Base-by-base conservation (phyloP, 164 flowering plant genomes). In the Nymphaea colorata region DNA sequence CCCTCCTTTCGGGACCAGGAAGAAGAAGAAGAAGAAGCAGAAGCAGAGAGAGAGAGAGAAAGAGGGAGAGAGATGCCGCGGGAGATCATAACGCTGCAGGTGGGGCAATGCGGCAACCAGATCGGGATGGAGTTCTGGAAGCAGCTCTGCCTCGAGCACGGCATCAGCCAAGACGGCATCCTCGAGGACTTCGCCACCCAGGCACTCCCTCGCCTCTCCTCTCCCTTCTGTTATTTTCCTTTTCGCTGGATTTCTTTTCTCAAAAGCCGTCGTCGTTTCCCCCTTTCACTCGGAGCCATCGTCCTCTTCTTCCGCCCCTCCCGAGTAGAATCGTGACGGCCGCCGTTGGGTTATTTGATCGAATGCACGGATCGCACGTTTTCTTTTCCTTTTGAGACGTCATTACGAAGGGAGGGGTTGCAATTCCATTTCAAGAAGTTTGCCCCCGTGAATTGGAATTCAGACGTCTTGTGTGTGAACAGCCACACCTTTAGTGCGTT, bases 71-170 rank as follows among this genome's bases (percentile, higher is more conserved):
- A 74, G 73, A 90, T 95, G 99, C 99, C 99, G 65, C 70, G 99
- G 66, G 99, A 95, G 74, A 95, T 95, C 72, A 95, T 92, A 59
- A 95, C 99, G 4, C 79, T 95, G 66, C 99, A 95, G 72, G 97
- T 95, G 11, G 99, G 99, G 68, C 98, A 95, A 86, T 95, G 99
- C 69, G 99, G 99, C 76, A 95, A 95, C 74, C 99, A 95, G 89
- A 95, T 95, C 82, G 99, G 99, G 1, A 95, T 95, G 99, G 99
- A 92, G 84, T 95, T 95, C 87, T 95, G 99, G 99, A 95, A 95
- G 74, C 96, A 95, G 84, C 96, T 95, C 41, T 95, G 98, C 73
- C 90, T 89, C 80, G 99, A 95, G 78, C 99, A 95, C 67, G 99
- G 98, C 61, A 95, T 95, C 82, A 91, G 87, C 82, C 92, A 85